Evolutionary conservation across 805 yeast genomes (phyloP), one percentile per base, ranked within the genome.

Genomic region (Cyberlindnera bimundalis): DNA sequence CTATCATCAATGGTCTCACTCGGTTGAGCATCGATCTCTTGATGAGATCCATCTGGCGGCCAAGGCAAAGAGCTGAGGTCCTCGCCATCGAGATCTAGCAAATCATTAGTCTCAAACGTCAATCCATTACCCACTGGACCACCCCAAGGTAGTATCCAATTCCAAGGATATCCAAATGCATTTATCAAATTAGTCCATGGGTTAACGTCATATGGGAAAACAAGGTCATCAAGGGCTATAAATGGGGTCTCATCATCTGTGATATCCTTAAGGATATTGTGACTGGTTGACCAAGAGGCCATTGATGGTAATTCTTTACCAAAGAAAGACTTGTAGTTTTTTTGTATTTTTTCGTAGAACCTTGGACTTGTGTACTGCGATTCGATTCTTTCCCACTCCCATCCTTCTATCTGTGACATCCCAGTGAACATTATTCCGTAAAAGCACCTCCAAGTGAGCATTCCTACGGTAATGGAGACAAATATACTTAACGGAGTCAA

Each of bases 361-460:
- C 74, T 63, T 32, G 71, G 78, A 2, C 74, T 71, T 38, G 75
- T 70, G 43, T 79, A 74, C 47, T 84, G 84, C 3, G 79, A 66
- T 38, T 79, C 88, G 2, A 87, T 68, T 50, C 98, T 72, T 50
- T 93, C 98, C 61, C 69, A 61, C 55, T 91, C 98, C 99, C 99
- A 91, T 2, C 74, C 68, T 64, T 91, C 99, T 39, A 91, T 90
- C 58, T 87, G 95, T 1, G 97, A 81, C 74, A 76, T 81, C 19
- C 96, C 96, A 21, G 68, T 62, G 37, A 75, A 58, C 1, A 74
- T 47, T 46, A 78, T 66, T 54, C 79, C 78, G 29, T 67, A 59
- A 2, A 82, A 14, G 39, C 89, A 81, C 51, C 96, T 70, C 2
- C 80, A 33, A 15, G 79, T 66, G 40, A 93, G 66, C 4, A 84